Conservation (phyloP, 257 asterid species). For the Thymus quinquecostatus region DNA sequence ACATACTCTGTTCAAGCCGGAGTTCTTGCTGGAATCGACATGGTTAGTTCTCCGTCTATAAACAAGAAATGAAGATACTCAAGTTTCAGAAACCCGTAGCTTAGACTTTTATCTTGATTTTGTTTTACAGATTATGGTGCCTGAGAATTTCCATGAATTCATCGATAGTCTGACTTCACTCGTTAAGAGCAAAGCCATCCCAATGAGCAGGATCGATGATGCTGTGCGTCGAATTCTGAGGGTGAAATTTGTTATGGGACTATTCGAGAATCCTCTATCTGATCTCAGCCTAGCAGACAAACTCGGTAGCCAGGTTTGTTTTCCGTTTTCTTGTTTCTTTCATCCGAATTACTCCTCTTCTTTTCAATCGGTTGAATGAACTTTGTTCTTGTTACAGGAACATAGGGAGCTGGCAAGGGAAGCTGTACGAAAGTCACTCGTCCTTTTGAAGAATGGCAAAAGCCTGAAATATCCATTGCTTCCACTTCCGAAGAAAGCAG, state of each 20-base stretch:
- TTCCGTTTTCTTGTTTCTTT: not conserved
- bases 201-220: slow-evolving; percentile 67
- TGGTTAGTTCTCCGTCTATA: slow-evolving; percentile 51
- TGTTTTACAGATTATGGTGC: slow-evolving; percentile 55
- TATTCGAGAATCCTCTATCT: slow-evolving; percentile 58
- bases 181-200: slow-evolving; percentile 49
- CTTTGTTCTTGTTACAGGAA: slow-evolving; percentile 44
- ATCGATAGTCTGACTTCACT: slow-evolving; percentile 40
- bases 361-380: not conserved
- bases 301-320: slow-evolving; percentile 52
- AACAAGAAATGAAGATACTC: not conserved
- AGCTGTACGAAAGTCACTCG: slow-evolving; percentile 87
- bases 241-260: slow-evolving; percentile 62
- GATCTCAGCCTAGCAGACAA: slow-evolving; percentile 55
- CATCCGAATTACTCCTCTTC: no score
- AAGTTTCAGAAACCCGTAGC: not conserved
- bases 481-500: slow-evolving; percentile 76
- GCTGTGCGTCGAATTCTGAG: slow-evolving; percentile 62
- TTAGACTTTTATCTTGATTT: not conserved
- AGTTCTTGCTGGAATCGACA: slow-evolving; percentile 79
- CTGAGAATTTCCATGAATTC: slow-evolving; percentile 52
- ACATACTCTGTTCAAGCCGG: slow-evolving; percentile 86
- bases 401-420: slow-evolving; percentile 93
- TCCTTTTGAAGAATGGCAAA: slow-evolving; percentile 78
- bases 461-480: slow-evolving; percentile 49